Conservation (phyloP, 345 rosid genomes). For the Heritiera littoralis region DNA sequence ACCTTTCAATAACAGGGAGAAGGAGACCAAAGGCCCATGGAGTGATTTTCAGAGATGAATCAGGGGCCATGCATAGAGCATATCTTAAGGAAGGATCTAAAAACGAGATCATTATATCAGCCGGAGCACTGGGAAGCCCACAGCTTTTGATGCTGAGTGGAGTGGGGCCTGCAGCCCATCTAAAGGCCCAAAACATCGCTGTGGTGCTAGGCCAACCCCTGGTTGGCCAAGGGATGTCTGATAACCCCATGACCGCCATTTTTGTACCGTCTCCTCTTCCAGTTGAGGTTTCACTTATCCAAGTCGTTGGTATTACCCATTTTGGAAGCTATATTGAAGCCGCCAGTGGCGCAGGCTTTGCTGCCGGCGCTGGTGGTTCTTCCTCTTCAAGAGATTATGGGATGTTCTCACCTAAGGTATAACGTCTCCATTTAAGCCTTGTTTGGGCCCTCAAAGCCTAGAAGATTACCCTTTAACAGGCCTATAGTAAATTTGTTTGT, state of each 20-base stretch:
- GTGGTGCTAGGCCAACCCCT: constrained; percentile 56
- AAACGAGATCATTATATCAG: constrained; percentile 56
- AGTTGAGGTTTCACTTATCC: constrained; percentile 73
- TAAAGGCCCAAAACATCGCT: constrained; percentile 43
- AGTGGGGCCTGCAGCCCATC: constrained; percentile 57
- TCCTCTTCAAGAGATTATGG: constrained; percentile 37
- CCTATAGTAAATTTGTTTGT: not conserved
- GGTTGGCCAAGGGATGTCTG: constrained; percentile 76
- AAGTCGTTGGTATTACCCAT: constrained; percentile 67
- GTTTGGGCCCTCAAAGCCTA: not conserved
- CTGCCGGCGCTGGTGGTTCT: constrained; percentile 31
- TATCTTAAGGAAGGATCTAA: constrained; percentile 41
- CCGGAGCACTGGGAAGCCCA: constrained; percentile 80
- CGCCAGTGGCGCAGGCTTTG: constrained; percentile 55
- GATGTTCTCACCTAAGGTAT: constrained; percentile 57
- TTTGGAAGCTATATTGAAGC: constrained; percentile 66
- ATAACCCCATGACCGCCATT: constrained; percentile 75
- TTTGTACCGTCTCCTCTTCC: constrained; percentile 63
- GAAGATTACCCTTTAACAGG: not conserved
- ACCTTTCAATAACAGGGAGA: constrained; percentile 15
- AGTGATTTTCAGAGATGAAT: constrained; percentile 48
- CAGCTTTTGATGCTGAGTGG: constrained; percentile 74
- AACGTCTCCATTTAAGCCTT: not conserved
- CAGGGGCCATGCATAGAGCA: constrained; percentile 45
- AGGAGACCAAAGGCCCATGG: constrained; percentile 54